These are phyloP conservation scores for Pseudogymnoascus sp. DNA, from an alignment of 2,329 filamentous ascomycete species.

Conservation along the genomic window DNA sequence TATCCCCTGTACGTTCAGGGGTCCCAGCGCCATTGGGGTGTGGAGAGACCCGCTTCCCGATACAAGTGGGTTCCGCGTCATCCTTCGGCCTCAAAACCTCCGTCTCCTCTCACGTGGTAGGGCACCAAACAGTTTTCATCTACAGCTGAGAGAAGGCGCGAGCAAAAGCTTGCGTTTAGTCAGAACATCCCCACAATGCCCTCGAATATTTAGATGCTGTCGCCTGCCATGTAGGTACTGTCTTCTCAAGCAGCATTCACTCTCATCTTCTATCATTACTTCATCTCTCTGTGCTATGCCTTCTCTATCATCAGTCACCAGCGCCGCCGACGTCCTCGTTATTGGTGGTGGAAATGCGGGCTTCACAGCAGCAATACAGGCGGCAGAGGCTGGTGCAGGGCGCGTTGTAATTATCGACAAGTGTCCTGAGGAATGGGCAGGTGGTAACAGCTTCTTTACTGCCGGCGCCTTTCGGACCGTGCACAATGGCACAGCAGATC, in stretches of 20 bases:
- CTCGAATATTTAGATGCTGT: background rate
- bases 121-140: background rate
- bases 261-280: slow-evolving; percentile 2
- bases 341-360: slow-evolving; percentile 60
- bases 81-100: background rate
- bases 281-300: slow-evolving; percentile 11
- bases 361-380: slow-evolving; percentile 52
- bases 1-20: background rate
- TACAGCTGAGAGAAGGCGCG: too few relatives aligned
- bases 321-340: slow-evolving; percentile 41
- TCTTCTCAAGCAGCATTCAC: slow-evolving; percentile 6
- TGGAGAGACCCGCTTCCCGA: background rate
- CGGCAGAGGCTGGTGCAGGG: slow-evolving; percentile 40
- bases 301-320: slow-evolving; percentile 5
- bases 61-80: background rate
- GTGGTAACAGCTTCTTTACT: slow-evolving; percentile 21
- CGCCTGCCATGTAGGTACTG: background rate
- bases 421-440: slow-evolving; percentile 20
- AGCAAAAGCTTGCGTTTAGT: background rate
- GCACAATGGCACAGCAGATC: slow-evolving; percentile 48
- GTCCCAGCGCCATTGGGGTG: background rate
- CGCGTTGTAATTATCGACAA: slow-evolving; percentile 38
- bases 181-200: background rate
- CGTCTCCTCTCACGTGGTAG: background rate
- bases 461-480: slow-evolving; percentile 39